phyloP scores from a whole-genome alignment of 2,329 filamentous ascomycete species.

The Ceratocystis colombiana region DNA sequence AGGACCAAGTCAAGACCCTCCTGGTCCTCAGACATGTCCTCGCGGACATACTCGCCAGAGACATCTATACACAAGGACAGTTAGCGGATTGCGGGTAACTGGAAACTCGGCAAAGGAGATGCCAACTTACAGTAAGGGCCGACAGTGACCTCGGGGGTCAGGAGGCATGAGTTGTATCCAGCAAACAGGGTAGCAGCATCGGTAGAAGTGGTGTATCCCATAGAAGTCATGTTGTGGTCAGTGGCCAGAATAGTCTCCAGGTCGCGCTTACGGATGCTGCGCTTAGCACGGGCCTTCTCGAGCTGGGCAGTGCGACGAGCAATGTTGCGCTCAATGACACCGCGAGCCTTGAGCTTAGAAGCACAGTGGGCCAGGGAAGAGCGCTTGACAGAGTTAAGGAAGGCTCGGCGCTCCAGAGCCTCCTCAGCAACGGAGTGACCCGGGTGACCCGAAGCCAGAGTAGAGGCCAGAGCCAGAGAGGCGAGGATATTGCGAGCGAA shows the following conservation, averaged over 20 bases:
- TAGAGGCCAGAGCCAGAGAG: constrained; percentile 24
- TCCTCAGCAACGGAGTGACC: constrained; percentile 42
- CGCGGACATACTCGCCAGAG: constrained; percentile 34
- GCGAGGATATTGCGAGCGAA: constrained; percentile 22
- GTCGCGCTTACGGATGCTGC: constrained; percentile 29
- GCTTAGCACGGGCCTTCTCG: constrained; percentile 36
- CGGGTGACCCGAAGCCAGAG: constrained; percentile 35
- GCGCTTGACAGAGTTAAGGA: constrained; percentile 34
- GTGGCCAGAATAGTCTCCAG: constrained; percentile 31
- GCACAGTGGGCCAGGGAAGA: constrained; percentile 40
- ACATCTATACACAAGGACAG: constrained; percentile 29
- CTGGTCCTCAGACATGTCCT: constrained; percentile 36
- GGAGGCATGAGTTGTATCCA: constrained; percentile 38
- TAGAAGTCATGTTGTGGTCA: constrained; percentile 33
- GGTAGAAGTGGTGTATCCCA: constrained; percentile 31
- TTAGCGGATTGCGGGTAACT: not conserved
- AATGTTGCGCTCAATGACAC: constrained; percentile 37
- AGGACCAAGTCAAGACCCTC: constrained; percentile 35
- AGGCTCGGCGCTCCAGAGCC: constrained; percentile 41
- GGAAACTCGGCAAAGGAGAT: not conserved
- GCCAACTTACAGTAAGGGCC: constrained; percentile 37
- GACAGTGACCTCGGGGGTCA: constrained; percentile 43
- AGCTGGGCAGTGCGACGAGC: constrained; percentile 38
- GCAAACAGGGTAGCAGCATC: constrained; percentile 32
- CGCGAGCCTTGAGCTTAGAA: constrained; percentile 39